Percentiles rank a stretch among this genome's conserved stretches.
phyloP scores from a whole-genome alignment of 2,329 filamentous ascomycete species.

The Spiromastix sp. region DNA sequence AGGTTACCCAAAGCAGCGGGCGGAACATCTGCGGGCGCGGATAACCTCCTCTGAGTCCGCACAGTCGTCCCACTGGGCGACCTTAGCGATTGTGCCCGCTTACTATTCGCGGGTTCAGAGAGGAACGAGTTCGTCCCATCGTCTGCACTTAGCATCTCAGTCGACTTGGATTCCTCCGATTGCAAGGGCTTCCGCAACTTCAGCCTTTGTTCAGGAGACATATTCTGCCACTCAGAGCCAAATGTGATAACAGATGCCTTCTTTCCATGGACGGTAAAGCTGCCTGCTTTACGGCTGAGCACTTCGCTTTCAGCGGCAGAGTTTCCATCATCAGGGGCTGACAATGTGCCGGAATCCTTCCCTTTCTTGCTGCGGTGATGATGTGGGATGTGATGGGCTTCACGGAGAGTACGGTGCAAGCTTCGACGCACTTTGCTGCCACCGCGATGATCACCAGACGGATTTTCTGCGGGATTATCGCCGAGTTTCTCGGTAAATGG shows the following conservation, averaged over 20 bases:
- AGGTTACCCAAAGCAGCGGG: background rate
- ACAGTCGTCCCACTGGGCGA: slow-evolving; percentile 59
- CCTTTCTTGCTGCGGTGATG: slow-evolving; percentile 64
- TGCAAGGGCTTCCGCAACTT: slow-evolving; percentile 46
- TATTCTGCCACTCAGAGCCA: slow-evolving; percentile 75
- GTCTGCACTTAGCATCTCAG: slow-evolving; percentile 21
- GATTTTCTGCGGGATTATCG: slow-evolving; percentile 26
- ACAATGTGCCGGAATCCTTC: slow-evolving; percentile 56
- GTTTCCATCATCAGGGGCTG: slow-evolving; percentile 41
- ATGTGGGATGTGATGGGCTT: slow-evolving; percentile 58
- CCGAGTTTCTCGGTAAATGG: slow-evolving; percentile 33
- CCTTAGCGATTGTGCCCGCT: slow-evolving; percentile 51
- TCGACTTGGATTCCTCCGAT: slow-evolving; percentile 26
- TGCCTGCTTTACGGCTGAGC: slow-evolving; percentile 68
- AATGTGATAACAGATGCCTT: slow-evolving; percentile 98
- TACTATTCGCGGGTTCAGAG: slow-evolving; percentile 24
- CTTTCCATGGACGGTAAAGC: slow-evolving; percentile 94
- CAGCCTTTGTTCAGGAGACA: slow-evolving; percentile 63
- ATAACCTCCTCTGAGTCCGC: slow-evolving; percentile 34
- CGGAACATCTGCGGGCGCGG: background rate
- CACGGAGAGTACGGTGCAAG: slow-evolving; percentile 79
- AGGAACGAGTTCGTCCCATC: slow-evolving; percentile 19
- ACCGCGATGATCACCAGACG: slow-evolving; percentile 45
- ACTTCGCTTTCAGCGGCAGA: slow-evolving; percentile 49
- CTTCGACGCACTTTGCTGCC: slow-evolving; percentile 69